Evolutionary conservation across 2,329 filamentous ascomycete genomes (phyloP), one percentile per base, ranked within the genome.

Genomic region (Tolypocladium guangdongense): DNA sequence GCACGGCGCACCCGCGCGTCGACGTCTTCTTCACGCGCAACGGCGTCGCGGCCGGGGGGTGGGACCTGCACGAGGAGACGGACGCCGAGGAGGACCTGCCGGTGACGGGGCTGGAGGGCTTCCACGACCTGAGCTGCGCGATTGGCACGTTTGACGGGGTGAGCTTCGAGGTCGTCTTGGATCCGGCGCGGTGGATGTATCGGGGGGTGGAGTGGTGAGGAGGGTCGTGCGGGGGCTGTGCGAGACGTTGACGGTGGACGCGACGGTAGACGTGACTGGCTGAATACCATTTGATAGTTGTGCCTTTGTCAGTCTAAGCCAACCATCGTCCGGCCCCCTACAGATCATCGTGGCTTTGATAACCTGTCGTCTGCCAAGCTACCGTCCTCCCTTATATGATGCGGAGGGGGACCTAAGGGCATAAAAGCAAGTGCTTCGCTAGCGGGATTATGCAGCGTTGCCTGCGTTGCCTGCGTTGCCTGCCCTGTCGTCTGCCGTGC

Each of bases 51-150:
- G 74, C 70, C 0, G 83, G 79, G 0, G 71, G 76, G 0, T 93
- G 88, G 88, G 77, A 88, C 65, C 65, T 91, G 47, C 82, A 89
- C 60, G 87, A 91, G 71, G 85, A 89, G 72, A 76, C 80, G 52
- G 88, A 92, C 65, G 70, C 73, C 4, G 71, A 79, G 58, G 69
- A 80, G 61, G 82, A 86, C 61, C 67, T 81, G 54, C 81, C 83
- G 0, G 79, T 87, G 1, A 75, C 70, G 5, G 88, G 88, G 0
- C 68, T 92, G 49, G 83, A 88, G 64, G 87, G 87, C 0, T 77
- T 80, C 50, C 80, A 86, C 60, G 88, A 92, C 65, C 58, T 91
- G 54, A 83, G 82, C 62, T 84, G 82, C 18, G 82, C 86, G 1
- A 74, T 93, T 47, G 88, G 88, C 1, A 78, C 83, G 14, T 90